Evolutionary conservation across 805 yeast genomes (phyloP).

Genomic region (Hanseniaspora taiwanica): DNA sequence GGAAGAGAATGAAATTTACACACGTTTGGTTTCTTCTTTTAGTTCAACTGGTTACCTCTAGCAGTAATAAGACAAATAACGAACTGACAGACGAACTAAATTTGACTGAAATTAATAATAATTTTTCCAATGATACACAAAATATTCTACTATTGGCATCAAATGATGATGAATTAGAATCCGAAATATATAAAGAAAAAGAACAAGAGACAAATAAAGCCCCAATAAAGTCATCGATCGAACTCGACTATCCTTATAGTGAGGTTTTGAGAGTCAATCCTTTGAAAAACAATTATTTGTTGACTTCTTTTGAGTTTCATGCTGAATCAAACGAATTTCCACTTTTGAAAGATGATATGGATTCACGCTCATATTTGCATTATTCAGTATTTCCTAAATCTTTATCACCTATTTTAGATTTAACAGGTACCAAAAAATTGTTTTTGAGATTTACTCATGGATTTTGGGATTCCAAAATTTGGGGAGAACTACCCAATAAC

Average conservation of each 20-base stretch:
- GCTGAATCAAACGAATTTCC: slow-evolving; percentile 36
- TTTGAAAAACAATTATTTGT: slow-evolving; percentile 54
- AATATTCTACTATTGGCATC: too few relatives aligned
- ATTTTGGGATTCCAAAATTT: slow-evolving; percentile 80
- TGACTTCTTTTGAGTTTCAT: slow-evolving; percentile 61
- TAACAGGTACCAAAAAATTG: slow-evolving; percentile 56
- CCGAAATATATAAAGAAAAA: neutral
- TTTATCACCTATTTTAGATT: slow-evolving; percentile 60
- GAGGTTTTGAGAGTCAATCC: slow-evolving; percentile 58
- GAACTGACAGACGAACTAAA: too few relatives aligned
- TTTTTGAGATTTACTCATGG: slow-evolving; percentile 87
- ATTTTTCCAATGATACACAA: too few relatives aligned
- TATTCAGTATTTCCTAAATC: slow-evolving; percentile 68
- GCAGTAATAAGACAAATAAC: too few relatives aligned
- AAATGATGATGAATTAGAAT: too few relatives aligned
- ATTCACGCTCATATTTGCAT: slow-evolving; percentile 26
- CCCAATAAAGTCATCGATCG: slow-evolving; percentile 8
- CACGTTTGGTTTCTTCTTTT: too few relatives aligned
- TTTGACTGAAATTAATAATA: too few relatives aligned
- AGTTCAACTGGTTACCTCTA: too few relatives aligned
- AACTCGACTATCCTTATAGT: slow-evolving; percentile 31
- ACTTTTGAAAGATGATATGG: slow-evolving; percentile 10
- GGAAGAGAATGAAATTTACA: too few relatives aligned
- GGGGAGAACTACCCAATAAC: slow-evolving; percentile 69
- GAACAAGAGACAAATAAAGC: slow-evolving; percentile 6